Conservation (phyloP, 2,329 filamentous ascomycete genomes). For the Xenosphaeropsis pyriputrescens region DNA sequence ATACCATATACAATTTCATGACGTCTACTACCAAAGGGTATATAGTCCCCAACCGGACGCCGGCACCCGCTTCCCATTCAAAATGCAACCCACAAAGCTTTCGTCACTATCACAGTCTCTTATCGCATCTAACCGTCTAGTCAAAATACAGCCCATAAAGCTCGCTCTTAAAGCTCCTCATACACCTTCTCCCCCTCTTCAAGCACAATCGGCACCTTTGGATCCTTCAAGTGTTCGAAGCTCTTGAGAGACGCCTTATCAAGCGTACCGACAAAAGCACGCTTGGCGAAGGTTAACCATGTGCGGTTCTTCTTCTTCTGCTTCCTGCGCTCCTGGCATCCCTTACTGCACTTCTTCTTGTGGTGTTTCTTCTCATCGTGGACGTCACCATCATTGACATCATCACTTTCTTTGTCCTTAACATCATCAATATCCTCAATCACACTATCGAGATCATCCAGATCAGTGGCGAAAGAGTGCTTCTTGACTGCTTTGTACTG, state of each 20-base stretch:
- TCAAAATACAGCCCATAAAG: no score
- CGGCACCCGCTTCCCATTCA: no score
- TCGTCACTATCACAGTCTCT: no score
- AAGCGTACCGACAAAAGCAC: constrained; percentile 68
- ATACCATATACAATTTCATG: no score
- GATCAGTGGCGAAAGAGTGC: constrained; percentile 10
- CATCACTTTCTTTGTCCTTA: constrained; percentile 4
- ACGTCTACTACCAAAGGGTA: no score
- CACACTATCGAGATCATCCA: constrained; percentile 15
- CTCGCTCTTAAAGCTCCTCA: no score
- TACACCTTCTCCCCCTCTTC: no score
- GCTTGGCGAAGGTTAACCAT: constrained; percentile 64
- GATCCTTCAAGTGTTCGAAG: constrained; percentile 2
- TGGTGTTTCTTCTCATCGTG: constrained; percentile 15
- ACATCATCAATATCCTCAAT: constrained; percentile 11
- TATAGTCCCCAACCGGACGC: no score
- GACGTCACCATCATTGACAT: constrained; percentile 13
- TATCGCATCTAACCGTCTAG: no score
- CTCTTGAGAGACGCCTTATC: constrained; percentile 44
- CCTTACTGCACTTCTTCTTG: constrained; percentile 19
- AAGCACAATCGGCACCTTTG: no score
- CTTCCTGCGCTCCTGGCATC: constrained; percentile 24
- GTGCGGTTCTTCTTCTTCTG: constrained; percentile 44
- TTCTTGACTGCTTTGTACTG: constrained; percentile 24
- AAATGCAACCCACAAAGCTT: no score